A percentile compares a stretch with the other conserved stretches of the same genome.
These are phyloP conservation scores for Rhynchospora tenuis DNA, from an alignment of 176 grass and related monocot genomes.

Conservation along the genomic window DNA sequence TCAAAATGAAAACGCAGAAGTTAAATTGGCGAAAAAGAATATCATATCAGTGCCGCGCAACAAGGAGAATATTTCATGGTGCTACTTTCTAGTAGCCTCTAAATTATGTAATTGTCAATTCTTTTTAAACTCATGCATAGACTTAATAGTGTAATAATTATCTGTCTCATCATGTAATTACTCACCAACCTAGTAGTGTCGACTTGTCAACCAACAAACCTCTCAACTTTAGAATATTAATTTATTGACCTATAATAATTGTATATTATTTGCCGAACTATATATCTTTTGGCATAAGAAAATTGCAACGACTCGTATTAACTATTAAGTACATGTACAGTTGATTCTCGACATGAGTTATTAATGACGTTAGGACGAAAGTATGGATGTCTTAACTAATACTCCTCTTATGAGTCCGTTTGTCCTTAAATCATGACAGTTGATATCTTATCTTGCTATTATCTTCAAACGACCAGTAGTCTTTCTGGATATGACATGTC, in stretches of 20 bases:
- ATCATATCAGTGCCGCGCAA: too few species aligned
- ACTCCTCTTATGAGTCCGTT: background rate
- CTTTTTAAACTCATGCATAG: too few species aligned
- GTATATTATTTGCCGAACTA: background rate
- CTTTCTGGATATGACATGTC: background rate
- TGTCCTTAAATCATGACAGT: background rate
- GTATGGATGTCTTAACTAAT: background rate
- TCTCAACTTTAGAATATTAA: background rate
- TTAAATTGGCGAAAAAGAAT: too few species aligned
- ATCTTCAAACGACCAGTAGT: background rate
- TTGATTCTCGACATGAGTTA: background rate
- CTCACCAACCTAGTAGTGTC: too few species aligned
- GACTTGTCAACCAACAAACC: too few species aligned
- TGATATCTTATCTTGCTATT: background rate
- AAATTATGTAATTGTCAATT: too few species aligned
- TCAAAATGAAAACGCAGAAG: too few species aligned
- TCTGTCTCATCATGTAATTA: too few species aligned
- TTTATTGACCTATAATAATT: background rate
- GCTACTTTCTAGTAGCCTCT: too few species aligned
- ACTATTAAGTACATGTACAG: background rate
- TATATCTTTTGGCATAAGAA: background rate
- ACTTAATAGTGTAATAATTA: too few species aligned
- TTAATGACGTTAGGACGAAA: background rate
- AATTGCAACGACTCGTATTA: background rate
- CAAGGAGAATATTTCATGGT: too few species aligned